Evolutionary conservation across 73 alveolate genomes (phyloP).

Genomic region (Tetrahymena malaccensis): DNA sequence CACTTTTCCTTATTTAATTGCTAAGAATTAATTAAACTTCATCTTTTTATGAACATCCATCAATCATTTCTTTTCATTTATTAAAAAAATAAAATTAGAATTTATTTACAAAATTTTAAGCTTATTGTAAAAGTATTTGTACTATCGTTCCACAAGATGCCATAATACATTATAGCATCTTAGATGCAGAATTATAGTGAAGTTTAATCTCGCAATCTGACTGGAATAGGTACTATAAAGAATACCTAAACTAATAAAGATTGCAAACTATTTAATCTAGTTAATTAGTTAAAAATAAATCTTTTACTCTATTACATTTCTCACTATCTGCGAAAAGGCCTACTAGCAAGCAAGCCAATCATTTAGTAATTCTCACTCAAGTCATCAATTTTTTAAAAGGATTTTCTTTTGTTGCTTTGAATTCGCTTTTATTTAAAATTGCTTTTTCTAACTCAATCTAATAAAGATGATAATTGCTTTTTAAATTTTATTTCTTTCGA

Average conservation of each 20-base stretch:
- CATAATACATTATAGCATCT: background rate
- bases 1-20: background rate
- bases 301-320: background rate
- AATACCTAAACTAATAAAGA: background rate
- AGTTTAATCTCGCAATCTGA: background rate
- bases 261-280: background rate
- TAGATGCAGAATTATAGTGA: background rate
- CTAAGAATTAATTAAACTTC: background rate
- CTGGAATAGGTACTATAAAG: background rate
- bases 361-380: background rate
- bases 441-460: background rate
- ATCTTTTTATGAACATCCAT: background rate
- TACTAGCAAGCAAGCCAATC: too few relatives aligned
- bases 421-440: background rate
- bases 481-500: background rate
- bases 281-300: background rate
- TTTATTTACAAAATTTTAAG: too few relatives aligned
- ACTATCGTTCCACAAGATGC: background rate
- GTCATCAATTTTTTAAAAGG: background rate
- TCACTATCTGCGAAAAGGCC: background rate
- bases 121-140: background rate
- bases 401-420: background rate
- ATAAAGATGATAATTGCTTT: background rate
- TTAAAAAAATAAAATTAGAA: background rate
- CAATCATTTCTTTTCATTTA: background rate